Conservation (phyloP, 768 basidiomycete genomes). For the Sarcomyxa edulis region DNA sequence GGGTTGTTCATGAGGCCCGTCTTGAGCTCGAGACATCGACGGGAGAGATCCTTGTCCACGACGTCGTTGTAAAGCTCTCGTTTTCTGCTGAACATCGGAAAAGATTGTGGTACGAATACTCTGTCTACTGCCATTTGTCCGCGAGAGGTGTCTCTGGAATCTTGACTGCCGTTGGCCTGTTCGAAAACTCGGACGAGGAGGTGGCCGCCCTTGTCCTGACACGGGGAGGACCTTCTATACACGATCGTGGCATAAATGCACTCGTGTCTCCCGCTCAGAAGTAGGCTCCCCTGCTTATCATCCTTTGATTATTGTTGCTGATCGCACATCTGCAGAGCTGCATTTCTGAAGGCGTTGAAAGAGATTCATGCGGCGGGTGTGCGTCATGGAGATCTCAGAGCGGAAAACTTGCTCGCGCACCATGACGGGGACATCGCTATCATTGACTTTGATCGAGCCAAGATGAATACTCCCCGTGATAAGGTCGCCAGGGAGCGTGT, state of each 20-base stretch:
- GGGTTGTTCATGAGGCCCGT: slow-evolving; percentile 6
- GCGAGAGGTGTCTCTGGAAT: too few species aligned
- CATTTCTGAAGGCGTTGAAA: neutral
- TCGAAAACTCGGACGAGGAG: slow-evolving; percentile 7
- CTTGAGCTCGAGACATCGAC: slow-evolving; percentile 5
- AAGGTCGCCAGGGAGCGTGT: too few species aligned
- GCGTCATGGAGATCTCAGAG: slow-evolving; percentile 1
- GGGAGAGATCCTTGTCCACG: neutral
- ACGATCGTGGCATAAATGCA: neutral
- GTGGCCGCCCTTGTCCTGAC: slow-evolving; percentile 6
- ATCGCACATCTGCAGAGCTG: neutral
- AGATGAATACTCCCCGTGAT: too few species aligned
- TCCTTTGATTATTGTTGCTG: neutral
- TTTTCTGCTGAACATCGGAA: slow-evolving; percentile 6
- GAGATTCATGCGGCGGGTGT: slow-evolving; percentile 5
- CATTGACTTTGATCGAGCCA: slow-evolving; percentile 6
- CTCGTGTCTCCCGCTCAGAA: neutral
- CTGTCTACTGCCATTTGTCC: slow-evolving; percentile 8
- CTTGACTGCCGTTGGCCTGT: slow-evolving; percentile 6
- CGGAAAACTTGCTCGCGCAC: slow-evolving; percentile 2
- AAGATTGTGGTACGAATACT: slow-evolving; percentile 8
- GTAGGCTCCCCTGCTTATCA: neutral
- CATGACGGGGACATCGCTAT: neutral
- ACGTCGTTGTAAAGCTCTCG: slow-evolving; percentile 12
- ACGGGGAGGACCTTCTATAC: neutral